These are phyloP conservation scores for Dictyostelium intermedium DNA, from an alignment of 78 protist species.

Conservation along the genomic window DNA sequence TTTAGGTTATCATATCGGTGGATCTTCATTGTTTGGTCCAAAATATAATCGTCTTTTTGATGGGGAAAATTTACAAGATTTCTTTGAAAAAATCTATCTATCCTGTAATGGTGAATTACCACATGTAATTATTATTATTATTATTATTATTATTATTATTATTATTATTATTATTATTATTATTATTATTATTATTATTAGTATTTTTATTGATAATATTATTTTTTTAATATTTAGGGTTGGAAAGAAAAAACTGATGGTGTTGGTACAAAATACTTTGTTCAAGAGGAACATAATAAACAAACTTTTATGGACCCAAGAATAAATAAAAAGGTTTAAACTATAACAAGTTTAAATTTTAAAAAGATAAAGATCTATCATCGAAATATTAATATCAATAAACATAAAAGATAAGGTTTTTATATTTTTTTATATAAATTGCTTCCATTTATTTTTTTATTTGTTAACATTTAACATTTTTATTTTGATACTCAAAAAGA, in stretches of 20 bases:
- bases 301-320: conserved; percentile 55
- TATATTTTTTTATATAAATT: too few species aligned
- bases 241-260: conserved; percentile 70
- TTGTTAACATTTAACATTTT: too few species aligned
- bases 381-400: background rate
- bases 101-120: conserved; percentile 65
- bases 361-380: background rate
- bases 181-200: background rate
- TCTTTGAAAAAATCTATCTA: conserved; percentile 64
- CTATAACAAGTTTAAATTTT: background rate
- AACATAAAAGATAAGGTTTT: too few species aligned
- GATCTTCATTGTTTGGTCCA: conserved; percentile 51
- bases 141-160: background rate
- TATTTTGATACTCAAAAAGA: too few species aligned
- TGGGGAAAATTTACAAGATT: conserved; percentile 58
- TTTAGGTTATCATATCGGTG: conserved; percentile 73
- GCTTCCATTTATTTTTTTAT: background rate
- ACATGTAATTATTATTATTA: background rate
- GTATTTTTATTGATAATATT: background rate
- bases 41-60: conserved; percentile 44
- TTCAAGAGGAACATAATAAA: conserved; percentile 58
- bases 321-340: conserved; percentile 1
- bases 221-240: background rate
- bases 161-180: background rate
- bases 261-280: conserved; percentile 56